These are phyloP conservation scores for Capsicum baccatum DNA, from an alignment of 257 asterid genomes.

Conservation along the genomic window DNA sequence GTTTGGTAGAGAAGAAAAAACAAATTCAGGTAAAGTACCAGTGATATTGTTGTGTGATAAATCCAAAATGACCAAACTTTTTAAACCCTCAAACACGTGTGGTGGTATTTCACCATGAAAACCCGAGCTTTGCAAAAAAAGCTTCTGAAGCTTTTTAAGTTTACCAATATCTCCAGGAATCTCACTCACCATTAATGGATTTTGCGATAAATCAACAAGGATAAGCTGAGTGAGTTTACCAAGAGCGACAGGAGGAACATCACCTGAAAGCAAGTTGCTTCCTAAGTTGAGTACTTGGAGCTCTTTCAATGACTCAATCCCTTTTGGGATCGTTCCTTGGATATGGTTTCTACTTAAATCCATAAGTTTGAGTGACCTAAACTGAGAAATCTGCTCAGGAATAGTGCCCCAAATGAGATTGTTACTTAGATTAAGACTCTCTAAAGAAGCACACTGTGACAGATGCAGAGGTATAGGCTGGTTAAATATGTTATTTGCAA, in stretches of 20 bases:
- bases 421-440: constrained; percentile 63
- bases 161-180: constrained; percentile 62
- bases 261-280: constrained; percentile 75
- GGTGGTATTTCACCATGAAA: constrained; percentile 66
- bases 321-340: constrained; percentile 75
- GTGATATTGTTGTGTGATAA: constrained; percentile 71
- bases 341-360: constrained; percentile 77
- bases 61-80: constrained; percentile 60
- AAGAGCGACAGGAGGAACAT: constrained; percentile 54
- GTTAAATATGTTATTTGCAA: constrained; percentile 73
- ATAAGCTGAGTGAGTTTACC: constrained; percentile 70
- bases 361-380: constrained; percentile 55
- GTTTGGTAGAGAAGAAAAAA: constrained; percentile 51
- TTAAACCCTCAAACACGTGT: constrained; percentile 58
- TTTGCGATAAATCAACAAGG: constrained; percentile 80
- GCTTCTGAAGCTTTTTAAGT: constrained; percentile 58
- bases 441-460: constrained; percentile 61
- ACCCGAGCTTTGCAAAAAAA: constrained; percentile 70
- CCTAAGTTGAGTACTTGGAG: constrained; percentile 70
- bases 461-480: constrained; percentile 83
- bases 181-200: constrained; percentile 71
- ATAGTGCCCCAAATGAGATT: constrained; percentile 89
- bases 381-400: constrained; percentile 74
- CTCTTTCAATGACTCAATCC: constrained; percentile 59
- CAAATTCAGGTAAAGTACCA: constrained; percentile 57